Percentiles rank a stretch among this genome's conserved stretches.
These are phyloP conservation scores for Rhynchospora tenuis DNA, from an alignment of 176 grass and related monocot genomes.

Conservation along the genomic window DNA sequence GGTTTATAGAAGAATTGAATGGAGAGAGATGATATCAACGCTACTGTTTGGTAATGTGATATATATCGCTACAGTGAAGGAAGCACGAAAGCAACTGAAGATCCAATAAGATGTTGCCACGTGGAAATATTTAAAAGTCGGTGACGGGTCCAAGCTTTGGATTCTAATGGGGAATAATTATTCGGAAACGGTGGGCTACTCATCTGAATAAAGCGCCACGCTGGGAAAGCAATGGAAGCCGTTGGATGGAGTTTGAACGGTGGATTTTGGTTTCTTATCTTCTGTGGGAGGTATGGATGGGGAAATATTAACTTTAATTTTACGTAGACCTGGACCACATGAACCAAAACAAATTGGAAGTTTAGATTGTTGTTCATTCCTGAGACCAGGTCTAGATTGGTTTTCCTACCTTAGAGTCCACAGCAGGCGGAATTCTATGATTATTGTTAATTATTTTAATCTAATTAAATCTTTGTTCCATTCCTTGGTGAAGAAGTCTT, in stretches of 20 bases:
- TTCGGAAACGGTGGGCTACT: not conserved
- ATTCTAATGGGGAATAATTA: not conserved
- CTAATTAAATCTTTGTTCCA: not conserved
- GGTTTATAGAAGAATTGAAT: too few relatives aligned
- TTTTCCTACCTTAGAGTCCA: not conserved
- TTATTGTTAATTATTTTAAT: not conserved
- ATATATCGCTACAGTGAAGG: not conserved
- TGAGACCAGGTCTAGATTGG: not conserved
- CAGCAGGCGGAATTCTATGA: not conserved
- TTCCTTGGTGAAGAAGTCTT: conserved; percentile 1
- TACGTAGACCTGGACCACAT: not conserved
- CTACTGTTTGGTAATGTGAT: not conserved
- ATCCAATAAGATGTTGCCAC: not conserved
- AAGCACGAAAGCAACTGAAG: not conserved
- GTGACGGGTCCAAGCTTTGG: not conserved
- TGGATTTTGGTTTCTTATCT: not conserved
- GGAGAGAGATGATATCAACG: not conserved
- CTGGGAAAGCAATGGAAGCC: not conserved
- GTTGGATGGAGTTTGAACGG: not conserved
- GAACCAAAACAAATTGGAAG: not conserved
- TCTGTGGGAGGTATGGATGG: not conserved
- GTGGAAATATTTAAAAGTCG: not conserved
- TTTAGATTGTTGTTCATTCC: too few relatives aligned
- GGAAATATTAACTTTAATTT: too few relatives aligned
- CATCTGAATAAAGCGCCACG: not conserved